Evolutionary conservation across 345 rosid species (phyloP).

Genomic region (Brassica incana): DNA sequence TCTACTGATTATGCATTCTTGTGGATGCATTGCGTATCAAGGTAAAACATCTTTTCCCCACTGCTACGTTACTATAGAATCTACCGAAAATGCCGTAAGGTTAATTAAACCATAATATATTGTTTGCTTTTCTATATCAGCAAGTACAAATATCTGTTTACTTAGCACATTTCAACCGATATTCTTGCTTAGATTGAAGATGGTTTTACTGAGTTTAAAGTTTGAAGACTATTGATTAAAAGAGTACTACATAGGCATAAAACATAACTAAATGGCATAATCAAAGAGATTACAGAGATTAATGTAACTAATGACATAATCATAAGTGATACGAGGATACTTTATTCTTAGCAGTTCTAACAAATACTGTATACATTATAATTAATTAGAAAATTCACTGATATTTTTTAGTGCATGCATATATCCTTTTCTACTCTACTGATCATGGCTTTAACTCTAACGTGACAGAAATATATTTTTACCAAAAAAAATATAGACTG

Average conservation of each 20-base stretch:
- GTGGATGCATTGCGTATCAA: constrained; percentile 26
- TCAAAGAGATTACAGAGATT: neutral
- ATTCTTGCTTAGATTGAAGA: neutral
- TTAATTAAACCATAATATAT: neutral
- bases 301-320: neutral
- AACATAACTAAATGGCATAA: neutral
- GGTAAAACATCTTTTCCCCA: neutral
- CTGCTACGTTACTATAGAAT: neutral
- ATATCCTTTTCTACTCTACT: neutral
- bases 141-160: neutral
- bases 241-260: neutral
- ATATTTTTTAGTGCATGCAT: neutral
- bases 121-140: neutral
- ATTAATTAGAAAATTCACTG: neutral
- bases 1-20: constrained; percentile 6
- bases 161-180: neutral
- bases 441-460: neutral
- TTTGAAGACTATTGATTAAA: neutral
- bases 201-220: neutral
- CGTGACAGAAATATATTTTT: neutral
- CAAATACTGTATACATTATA: neutral
- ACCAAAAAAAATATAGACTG: no score
- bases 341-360: neutral
- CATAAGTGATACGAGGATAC: neutral
- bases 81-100: neutral